phyloP scores from a whole-genome alignment of 345 rosid species.

The Eucalyptus tenuipes region DNA sequence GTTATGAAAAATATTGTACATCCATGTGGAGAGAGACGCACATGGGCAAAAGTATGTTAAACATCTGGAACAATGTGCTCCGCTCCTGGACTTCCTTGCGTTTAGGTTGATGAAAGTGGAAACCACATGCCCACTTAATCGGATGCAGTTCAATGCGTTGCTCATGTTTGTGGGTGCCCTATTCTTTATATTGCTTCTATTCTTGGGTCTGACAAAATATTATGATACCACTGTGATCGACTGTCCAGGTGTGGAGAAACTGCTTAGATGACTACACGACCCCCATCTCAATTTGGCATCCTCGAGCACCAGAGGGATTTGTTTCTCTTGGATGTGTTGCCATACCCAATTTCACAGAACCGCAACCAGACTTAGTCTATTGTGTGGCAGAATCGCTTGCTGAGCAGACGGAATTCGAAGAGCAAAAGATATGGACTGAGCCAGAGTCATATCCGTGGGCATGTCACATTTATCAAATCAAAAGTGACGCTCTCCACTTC shows the following conservation, averaged over 20 bases:
- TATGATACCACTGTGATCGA: not conserved
- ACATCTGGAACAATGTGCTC: not conserved
- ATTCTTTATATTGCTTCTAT: not conserved
- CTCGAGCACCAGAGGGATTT: constrained; percentile 82
- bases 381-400: constrained; percentile 58
- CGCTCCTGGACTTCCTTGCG: not conserved
- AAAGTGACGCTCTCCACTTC: constrained; percentile 85
- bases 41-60: not conserved
- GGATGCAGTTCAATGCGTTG: not conserved
- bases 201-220: not conserved
- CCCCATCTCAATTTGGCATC: constrained; percentile 85
- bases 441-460: constrained; percentile 89
- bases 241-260: constrained; percentile 84
- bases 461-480: constrained; percentile 79
- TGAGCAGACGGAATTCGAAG: constrained; percentile 75
- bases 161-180: not conserved
- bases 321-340: constrained; percentile 70
- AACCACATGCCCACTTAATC: not conserved
- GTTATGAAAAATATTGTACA: not conserved
- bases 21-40: not conserved
- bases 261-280: constrained; percentile 58
- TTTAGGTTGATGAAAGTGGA: not conserved
- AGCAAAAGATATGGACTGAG: constrained; percentile 77
- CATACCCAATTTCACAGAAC: constrained; percentile 57
- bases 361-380: constrained; percentile 36